phyloP scores from a whole-genome alignment of 2,329 filamentous ascomycete genomes.

The Neofusicoccum parvum region DNA sequence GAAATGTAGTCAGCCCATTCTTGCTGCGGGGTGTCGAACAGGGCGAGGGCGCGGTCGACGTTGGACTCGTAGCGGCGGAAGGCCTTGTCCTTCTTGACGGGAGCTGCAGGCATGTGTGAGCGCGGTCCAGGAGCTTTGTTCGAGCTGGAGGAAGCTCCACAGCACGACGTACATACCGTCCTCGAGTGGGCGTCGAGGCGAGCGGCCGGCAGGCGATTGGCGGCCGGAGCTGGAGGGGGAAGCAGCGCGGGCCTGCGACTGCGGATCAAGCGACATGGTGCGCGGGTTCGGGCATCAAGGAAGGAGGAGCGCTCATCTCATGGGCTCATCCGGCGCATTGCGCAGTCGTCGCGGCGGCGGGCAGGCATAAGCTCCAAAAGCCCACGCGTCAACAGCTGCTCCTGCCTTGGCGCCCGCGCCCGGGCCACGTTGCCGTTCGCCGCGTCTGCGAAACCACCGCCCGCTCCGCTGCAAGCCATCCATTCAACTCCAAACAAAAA shows the following conservation, averaged over 20 bases:
- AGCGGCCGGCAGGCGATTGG: conserved; percentile 72
- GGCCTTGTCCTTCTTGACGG: conserved; percentile 62
- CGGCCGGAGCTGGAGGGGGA: conserved; percentile 86
- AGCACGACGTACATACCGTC: conserved; percentile 62
- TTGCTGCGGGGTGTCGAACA: conserved; percentile 91
- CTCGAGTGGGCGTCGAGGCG: conserved; percentile 76
- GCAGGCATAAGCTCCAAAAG: conserved; percentile 12
- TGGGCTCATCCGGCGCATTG: background rate
- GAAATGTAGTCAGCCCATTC: conserved; percentile 99
- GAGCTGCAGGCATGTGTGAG: conserved; percentile 51
- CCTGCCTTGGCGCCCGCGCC: background rate
- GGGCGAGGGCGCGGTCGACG: conserved; percentile 81
- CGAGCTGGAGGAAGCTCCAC: conserved; percentile 14
- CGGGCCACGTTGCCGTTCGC: background rate
- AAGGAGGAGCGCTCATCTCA: conserved; percentile 4
- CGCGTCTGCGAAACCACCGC: background rate
- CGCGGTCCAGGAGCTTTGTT: background rate
- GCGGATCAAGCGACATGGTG: conserved; percentile 41
- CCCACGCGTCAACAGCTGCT: conserved; percentile 15
- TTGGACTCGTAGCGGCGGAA: conserved; percentile 88
- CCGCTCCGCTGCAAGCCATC: background rate
- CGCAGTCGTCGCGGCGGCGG: conserved; percentile 10
- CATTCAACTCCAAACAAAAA: background rate
- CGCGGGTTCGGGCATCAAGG: conserved; percentile 6
- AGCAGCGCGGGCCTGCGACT: conserved; percentile 26